Evolutionary conservation across 208 protist genomes (phyloP).

Genomic region (Trypanosoma brucei): DNA sequence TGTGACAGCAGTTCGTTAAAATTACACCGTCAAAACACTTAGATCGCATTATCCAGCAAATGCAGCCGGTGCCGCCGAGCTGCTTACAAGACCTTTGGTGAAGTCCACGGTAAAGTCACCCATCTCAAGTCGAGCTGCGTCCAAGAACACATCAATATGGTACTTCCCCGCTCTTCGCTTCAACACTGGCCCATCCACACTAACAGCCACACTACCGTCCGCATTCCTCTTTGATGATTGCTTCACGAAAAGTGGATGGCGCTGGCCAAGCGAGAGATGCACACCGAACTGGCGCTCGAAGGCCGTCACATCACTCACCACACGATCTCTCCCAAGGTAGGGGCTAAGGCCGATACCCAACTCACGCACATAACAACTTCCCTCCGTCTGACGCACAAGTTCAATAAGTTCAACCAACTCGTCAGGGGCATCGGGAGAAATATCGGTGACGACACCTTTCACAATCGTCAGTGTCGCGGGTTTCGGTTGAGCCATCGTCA

Average conservation of each 20-base stretch:
- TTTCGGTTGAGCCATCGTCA: slow-evolving; percentile 54
- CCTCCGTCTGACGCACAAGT: slow-evolving; percentile 78
- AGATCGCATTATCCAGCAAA: neutral
- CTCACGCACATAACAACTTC: slow-evolving; percentile 81
- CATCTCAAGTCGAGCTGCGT: slow-evolving; percentile 57
- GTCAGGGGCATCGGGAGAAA: slow-evolving; percentile 53
- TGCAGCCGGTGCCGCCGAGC: slow-evolving; percentile 3
- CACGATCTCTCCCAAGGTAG: slow-evolving; percentile 62
- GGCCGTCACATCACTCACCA: slow-evolving; percentile 85
- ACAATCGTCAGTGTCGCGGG: slow-evolving; percentile 76
- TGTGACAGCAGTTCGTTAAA: too few relatives aligned
- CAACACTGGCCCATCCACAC: slow-evolving; percentile 61
- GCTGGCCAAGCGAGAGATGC: slow-evolving; percentile 83
- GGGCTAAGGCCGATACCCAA: slow-evolving; percentile 88
- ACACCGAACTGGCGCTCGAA: slow-evolving; percentile 91
- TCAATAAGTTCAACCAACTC: slow-evolving; percentile 77
- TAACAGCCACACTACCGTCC: slow-evolving; percentile 54
- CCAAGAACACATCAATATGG: slow-evolving; percentile 87
- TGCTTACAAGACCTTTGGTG: slow-evolving; percentile 48
- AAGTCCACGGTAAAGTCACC: slow-evolving; percentile 63
- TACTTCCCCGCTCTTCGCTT: slow-evolving; percentile 86
- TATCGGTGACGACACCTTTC: slow-evolving; percentile 54
- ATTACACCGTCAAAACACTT: neutral
- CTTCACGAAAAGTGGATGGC: slow-evolving; percentile 88
- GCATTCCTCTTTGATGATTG: slow-evolving; percentile 59